Percentiles rank a stretch among this genome's conserved stretches.
Conservation (phyloP, 176 grass and related monocot genomes). For the Oryza meyeriana region DNA sequence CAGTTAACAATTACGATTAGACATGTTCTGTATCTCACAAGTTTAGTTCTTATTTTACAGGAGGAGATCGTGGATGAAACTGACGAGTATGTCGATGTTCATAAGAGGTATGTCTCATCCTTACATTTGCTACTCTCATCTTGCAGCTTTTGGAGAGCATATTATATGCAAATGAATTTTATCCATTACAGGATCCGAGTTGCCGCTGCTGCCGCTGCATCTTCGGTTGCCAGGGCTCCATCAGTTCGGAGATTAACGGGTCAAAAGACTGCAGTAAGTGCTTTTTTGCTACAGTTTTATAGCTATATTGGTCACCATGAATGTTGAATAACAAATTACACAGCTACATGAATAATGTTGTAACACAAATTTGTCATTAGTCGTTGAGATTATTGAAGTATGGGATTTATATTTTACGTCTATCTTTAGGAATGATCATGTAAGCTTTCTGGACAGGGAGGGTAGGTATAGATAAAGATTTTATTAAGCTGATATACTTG, state of each 20-base stretch:
- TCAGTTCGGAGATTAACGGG: conserved; percentile 78
- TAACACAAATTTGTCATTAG: not conserved
- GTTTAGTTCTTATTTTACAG: conserved; percentile 41
- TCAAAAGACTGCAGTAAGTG: conserved; percentile 82
- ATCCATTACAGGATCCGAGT: conserved; percentile 78
- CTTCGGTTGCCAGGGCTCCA: conserved; percentile 94
- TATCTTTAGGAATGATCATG: not conserved
- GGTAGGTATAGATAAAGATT: not conserved
- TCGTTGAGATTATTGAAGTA: not conserved
- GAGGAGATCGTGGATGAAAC: conserved; percentile 99
- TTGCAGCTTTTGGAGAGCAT: conserved; percentile 10
- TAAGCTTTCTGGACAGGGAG: not conserved
- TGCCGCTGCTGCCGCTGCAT: conserved; percentile 86
- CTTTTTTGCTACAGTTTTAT: conserved; percentile 9
- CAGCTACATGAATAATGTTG: not conserved
- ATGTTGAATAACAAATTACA: not conserved
- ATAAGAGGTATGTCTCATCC: conserved; percentile 70
- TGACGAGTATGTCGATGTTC: conserved; percentile 99
- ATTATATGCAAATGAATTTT: conserved; percentile 20
- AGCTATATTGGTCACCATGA: not conserved
- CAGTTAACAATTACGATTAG: conserved; percentile 9
- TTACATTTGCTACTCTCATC: not conserved
- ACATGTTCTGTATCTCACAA: not conserved
- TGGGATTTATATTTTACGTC: not conserved
- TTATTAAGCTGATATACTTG: not conserved